phyloP scores from a whole-genome alignment of 2,329 filamentous ascomycete genomes.

The Fusarium domesticum region DNA sequence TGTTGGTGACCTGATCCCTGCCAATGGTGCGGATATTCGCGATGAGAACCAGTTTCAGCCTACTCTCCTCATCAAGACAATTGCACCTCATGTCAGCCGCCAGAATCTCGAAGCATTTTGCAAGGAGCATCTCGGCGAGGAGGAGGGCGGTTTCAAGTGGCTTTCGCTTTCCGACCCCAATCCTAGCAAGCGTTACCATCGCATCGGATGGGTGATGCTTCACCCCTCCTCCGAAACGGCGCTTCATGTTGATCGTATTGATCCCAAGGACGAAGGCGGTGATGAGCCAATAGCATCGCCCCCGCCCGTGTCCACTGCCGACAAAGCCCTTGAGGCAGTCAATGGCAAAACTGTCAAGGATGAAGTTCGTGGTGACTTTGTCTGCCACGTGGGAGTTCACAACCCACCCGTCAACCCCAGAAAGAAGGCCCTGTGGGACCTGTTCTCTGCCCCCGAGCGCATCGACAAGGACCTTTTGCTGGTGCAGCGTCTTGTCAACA shows the following conservation, averaged over 20 bases:
- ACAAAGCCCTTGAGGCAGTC: conserved; percentile 87
- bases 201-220: conserved; percentile 98
- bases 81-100: conserved; percentile 92
- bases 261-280: conserved; percentile 67
- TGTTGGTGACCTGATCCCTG: conserved; percentile 85
- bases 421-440: conserved; percentile 95
- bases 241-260: conserved; percentile 65
- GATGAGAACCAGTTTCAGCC: conserved; percentile 88
- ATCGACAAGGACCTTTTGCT: conserved; percentile 86
- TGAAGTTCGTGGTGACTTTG: conserved; percentile 89
- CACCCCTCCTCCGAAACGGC: conserved; percentile 71
- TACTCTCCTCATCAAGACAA: conserved; percentile 94
- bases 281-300: conserved; percentile 56
- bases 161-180: conserved; percentile 95
- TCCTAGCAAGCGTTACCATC: conserved; percentile 92
- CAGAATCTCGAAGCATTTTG: conserved; percentile 92
- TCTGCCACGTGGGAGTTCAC: conserved; percentile 94
- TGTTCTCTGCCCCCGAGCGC: conserved; percentile 91
- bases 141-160: conserved; percentile 91
- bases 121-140: conserved; percentile 88
- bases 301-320: conserved; percentile 59
- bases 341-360: conserved; percentile 98
- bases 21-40: conserved; percentile 77
- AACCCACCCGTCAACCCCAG: conserved; percentile 80
- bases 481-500: conserved; percentile 76